Evolutionary conservation across 768 basidiomycete species (phyloP).

Genomic region (Boletus huronensis): DNA sequence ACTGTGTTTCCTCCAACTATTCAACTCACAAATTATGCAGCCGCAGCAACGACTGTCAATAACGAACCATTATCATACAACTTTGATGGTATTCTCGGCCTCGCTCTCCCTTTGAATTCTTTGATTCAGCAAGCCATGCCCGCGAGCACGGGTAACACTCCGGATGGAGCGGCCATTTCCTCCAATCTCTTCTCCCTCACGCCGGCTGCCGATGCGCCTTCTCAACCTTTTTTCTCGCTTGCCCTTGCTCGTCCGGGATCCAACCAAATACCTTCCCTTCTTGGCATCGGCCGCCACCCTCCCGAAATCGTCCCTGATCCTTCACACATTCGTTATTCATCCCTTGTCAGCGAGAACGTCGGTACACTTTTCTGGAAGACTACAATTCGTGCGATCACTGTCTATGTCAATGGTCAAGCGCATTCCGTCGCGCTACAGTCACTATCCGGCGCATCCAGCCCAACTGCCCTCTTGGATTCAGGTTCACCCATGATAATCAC

Average conservation of each 20-base stretch:
- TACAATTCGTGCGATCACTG: constrained; percentile 52
- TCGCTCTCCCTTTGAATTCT: constrained; percentile 73
- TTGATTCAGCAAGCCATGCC: constrained; percentile 53
- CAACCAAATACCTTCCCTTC: constrained; percentile 47
- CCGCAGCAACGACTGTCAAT: constrained; percentile 52
- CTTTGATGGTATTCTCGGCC: constrained; percentile 70
- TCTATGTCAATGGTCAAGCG: constrained; percentile 49
- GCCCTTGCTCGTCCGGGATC: constrained; percentile 68
- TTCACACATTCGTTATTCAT: constrained; percentile 46
- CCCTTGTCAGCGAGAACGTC: constrained; percentile 37
- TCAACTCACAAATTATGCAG: constrained; percentile 32
- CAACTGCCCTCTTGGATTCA: constrained; percentile 69
- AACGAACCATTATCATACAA: constrained; percentile 53
- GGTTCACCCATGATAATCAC: constrained; percentile 68
- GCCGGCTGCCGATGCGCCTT: constrained; percentile 48
- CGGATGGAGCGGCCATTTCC: constrained; percentile 64
- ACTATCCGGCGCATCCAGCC: constrained; percentile 40
- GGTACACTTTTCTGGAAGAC: constrained; percentile 65
- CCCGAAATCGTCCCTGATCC: constrained; percentile 49
- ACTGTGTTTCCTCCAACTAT: not conserved
- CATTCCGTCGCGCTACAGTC: constrained; percentile 43
- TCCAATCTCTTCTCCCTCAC: constrained; percentile 73
- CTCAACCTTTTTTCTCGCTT: constrained; percentile 63
- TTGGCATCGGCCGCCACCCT: constrained; percentile 73
- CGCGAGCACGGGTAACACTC: constrained; percentile 44